These are phyloP conservation scores for Solanum phureja DNA, from an alignment of 257 asterid species.

Conservation along the genomic window DNA sequence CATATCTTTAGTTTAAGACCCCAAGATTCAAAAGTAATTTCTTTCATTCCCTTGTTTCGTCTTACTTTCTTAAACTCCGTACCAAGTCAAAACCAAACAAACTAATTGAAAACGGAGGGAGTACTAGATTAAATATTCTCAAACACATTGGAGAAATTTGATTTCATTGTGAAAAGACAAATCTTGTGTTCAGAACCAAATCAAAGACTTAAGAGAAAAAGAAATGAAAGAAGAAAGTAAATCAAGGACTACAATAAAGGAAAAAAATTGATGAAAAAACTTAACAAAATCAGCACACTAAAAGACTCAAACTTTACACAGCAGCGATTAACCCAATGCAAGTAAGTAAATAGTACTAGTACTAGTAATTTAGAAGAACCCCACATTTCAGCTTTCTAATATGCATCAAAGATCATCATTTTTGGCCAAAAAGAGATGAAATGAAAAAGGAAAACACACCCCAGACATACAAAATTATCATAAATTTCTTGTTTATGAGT, in stretches of 20 bases:
- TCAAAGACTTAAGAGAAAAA: background rate
- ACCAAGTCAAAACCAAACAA: background rate
- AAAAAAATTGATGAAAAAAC: background rate
- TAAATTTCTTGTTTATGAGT: background rate
- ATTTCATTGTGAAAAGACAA: background rate
- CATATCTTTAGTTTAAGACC: background rate
- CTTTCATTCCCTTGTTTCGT: background rate
- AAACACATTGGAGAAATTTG: background rate
- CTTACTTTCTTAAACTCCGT: background rate
- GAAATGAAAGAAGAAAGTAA: background rate
- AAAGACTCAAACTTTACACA: background rate
- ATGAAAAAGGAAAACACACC: background rate
- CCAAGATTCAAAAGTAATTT: background rate
- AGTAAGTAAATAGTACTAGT: background rate
- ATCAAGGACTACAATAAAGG: background rate
- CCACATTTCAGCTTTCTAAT: constrained; percentile 1
- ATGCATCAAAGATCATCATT: background rate
- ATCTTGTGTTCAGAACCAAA: background rate
- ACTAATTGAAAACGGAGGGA: background rate
- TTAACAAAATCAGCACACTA: background rate
- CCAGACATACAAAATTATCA: background rate
- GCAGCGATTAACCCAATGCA: background rate
- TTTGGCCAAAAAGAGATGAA: background rate
- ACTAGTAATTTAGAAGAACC: background rate
- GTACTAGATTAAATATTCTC: background rate